A percentile compares a stretch with the other conserved stretches of the same genome.
Evolutionary conservation across 179 eudicot genomes (phyloP).

Genomic region (Silene vulgaris): DNA sequence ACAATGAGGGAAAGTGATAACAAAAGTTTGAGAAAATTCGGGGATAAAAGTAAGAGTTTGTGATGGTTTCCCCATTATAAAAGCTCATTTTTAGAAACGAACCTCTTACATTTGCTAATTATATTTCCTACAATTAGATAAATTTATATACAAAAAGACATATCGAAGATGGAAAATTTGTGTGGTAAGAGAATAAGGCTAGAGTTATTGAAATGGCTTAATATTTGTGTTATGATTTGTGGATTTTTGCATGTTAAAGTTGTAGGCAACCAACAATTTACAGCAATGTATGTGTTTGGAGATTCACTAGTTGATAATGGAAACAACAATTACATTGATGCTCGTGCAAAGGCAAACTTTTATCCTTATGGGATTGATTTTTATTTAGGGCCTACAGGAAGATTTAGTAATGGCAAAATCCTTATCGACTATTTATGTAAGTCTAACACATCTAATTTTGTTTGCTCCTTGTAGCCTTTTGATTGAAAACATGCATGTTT

Average conservation of each 20-base stretch:
- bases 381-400: constrained; percentile 54
- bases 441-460: neutral
- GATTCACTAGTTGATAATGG: constrained; percentile 86
- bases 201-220: neutral
- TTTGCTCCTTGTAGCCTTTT: no score
- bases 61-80: neutral
- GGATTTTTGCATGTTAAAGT: constrained; percentile 16
- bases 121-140: neutral
- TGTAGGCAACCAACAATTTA: constrained; percentile 37
- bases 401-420: constrained; percentile 72
- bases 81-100: constrained; percentile 6
- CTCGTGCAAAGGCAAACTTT: constrained; percentile 71
- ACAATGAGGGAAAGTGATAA: constrained; percentile 2
- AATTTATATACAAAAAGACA: neutral
- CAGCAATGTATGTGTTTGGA: constrained; percentile 79
- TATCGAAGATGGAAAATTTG: constrained; percentile 18
- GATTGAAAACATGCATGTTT: no score
- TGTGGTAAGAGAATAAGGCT: constrained; percentile 10
- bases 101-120: neutral
- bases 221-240: constrained; percentile 17
- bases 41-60: constrained; percentile 22
- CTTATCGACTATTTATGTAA: constrained; percentile 52
- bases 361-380: constrained; percentile 73
- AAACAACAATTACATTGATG: constrained; percentile 66
- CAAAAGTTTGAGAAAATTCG: constrained; percentile 15